Evolutionary conservation across 306 rosid genomes (phyloP), one percentile per base, ranked within the genome.

Genomic region (Carpinus viminea): DNA sequence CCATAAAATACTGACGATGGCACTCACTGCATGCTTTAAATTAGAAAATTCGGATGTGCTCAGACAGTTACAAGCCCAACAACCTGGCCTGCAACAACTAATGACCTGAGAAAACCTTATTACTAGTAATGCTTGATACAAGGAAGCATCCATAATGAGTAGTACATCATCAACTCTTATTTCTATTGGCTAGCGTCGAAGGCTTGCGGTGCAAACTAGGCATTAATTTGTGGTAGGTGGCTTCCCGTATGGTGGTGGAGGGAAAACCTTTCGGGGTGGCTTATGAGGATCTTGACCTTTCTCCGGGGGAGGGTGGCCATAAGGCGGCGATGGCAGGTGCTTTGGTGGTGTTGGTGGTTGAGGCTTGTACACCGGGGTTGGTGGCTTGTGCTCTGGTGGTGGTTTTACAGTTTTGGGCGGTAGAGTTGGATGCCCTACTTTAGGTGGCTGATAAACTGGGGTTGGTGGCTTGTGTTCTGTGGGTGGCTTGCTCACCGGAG

Each of bases 301-400:
- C n/a, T 24, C 31, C n/a, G 24, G 43, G 36, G 73, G 68, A 61
- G 82, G 71, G 46, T 77, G 80, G 2, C 80, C 80, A 11, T 53
- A 54, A 16, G 79, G 79, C 18, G 78, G 78, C 12, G 71, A 20
- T 17, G 70, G 70, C 21, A 6, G 21, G 70, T 65, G 70, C 70
- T 34, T 65, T 65, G 70, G 70, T 1, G 70, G 8, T 54, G 70
- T 53, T 8, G 51, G 55, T 4, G 38, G 45, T 21, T 50, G 52
- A 6, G 68, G 80, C 56, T 54, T 54, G 47, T 4, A 54, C 9
- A 7, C 46, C 12, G 71, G 43, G 26, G 72, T 41, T n/a, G 73
- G 73, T 68, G 73, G 73, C 73, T 68, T 56, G 52, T 76, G 10
- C 41, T 11, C 73, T 2, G 62, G 84, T 18, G 75, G 70, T 8